Conservation (phyloP, 1,284 basidiomycete species). For the Pyrrhoderma lamaoense region DNA sequence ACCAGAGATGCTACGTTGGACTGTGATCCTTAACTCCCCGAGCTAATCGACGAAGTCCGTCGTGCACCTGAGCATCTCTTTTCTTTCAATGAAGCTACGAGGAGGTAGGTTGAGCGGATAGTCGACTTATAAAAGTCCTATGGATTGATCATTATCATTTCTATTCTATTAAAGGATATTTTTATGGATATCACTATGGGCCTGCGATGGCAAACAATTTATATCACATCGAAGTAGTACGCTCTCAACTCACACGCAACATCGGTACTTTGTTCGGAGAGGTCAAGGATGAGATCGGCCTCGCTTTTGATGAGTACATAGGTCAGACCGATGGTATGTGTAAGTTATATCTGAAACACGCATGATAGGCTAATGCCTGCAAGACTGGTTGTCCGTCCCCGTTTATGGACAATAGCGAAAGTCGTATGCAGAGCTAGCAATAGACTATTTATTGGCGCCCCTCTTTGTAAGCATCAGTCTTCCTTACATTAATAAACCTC, state of each 20-base stretch:
- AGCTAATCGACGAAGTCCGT: slow-evolving; percentile 28
- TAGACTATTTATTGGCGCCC: slow-evolving; percentile 34
- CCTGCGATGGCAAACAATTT: slow-evolving; percentile 12
- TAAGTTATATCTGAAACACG: background rate
- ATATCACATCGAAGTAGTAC: slow-evolving; percentile 23
- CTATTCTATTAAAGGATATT: background rate
- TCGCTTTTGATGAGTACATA: slow-evolving; percentile 22
- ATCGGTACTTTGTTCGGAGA: slow-evolving; percentile 21
- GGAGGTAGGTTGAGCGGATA: slow-evolving; percentile 20
- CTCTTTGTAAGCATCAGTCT: slow-evolving; percentile 29
- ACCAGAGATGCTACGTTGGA: slow-evolving; percentile 24
- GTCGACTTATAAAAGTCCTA: background rate
- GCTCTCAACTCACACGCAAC: slow-evolving; percentile 9
- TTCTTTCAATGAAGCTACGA: slow-evolving; percentile 21
- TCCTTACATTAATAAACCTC: background rate
- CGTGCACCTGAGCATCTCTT: slow-evolving; percentile 29
- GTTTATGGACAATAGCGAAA: slow-evolving; percentile 29
- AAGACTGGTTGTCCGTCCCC: slow-evolving; percentile 33
- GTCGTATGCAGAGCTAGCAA: slow-evolving; percentile 35
- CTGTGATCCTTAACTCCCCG: slow-evolving; percentile 23
- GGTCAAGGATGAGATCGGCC: slow-evolving; percentile 24
- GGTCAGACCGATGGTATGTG: slow-evolving; percentile 17
- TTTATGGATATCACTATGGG: slow-evolving; percentile 8
- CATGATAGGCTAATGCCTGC: background rate
- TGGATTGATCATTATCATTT: slow-evolving; percentile 5